These are phyloP conservation scores for Pichia sp. DNA, from an alignment of 1,139 yeast genomes.

Conservation along the genomic window DNA sequence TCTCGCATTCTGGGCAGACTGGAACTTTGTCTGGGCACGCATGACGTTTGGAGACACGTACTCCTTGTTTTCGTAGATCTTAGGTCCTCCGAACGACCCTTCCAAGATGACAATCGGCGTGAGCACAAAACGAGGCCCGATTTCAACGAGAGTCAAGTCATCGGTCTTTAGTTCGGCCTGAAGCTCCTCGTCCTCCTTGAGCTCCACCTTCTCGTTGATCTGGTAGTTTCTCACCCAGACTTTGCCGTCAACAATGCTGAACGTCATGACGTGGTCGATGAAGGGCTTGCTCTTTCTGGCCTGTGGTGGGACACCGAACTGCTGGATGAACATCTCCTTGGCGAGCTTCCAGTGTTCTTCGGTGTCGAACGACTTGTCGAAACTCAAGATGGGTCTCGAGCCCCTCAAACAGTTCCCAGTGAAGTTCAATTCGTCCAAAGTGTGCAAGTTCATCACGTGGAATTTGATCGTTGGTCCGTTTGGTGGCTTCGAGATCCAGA, in stretches of 20 bases:
- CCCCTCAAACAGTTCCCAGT: slow-evolving; percentile 96
- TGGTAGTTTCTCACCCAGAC: slow-evolving; percentile 96
- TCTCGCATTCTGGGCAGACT: slow-evolving; percentile 76
- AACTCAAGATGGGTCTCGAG: slow-evolving; percentile 90
- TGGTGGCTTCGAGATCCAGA: slow-evolving; percentile 95
- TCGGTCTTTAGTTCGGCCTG: slow-evolving; percentile 27
- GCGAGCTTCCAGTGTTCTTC: slow-evolving; percentile 61
- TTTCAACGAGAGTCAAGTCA: slow-evolving; percentile 66
- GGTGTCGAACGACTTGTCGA: slow-evolving; percentile 73
- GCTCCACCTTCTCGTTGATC: slow-evolving; percentile 63
- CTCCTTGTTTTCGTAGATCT: slow-evolving; percentile 94
- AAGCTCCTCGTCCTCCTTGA: slow-evolving; percentile 29
- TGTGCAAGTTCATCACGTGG: slow-evolving; percentile 90
- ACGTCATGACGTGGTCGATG: slow-evolving; percentile 90
- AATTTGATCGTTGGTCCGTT: slow-evolving; percentile 97
- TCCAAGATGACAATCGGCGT: slow-evolving; percentile 89
- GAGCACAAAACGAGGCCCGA: slow-evolving; percentile 94
- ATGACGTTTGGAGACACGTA: slow-evolving; percentile 94
- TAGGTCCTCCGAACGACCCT: slow-evolving; percentile 98
- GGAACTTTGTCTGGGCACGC: slow-evolving; percentile 80
- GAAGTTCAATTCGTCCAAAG: slow-evolving; percentile 92
- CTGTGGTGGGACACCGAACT: slow-evolving; percentile 93
- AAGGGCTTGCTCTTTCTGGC: slow-evolving; percentile 96
- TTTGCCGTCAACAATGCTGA: slow-evolving; percentile 87
- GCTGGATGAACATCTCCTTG: slow-evolving; percentile 80